Evolutionary conservation across 371 early-diverging fungal genomes (phyloP).

Genomic region (Mortierella sp.): DNA sequence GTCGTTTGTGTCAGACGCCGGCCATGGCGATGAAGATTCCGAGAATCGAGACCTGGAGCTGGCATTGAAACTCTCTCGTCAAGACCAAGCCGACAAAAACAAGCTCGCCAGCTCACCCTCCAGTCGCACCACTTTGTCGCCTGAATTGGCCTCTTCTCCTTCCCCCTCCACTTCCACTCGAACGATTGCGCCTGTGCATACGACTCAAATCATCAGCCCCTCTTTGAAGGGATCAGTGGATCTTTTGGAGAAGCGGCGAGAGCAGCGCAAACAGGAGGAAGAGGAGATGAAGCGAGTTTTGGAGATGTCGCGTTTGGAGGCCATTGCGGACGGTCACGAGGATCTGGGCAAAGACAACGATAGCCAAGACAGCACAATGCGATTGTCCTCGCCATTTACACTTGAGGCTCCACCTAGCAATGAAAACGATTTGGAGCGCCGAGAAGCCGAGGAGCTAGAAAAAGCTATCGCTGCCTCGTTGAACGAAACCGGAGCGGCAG

Average conservation of each 20-base stretch:
- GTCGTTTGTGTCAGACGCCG: not conserved
- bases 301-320: slow-evolving; percentile 42
- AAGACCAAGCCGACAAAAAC: slow-evolving; percentile 11
- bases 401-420: too few relatives aligned
- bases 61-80: slow-evolving; percentile 29
- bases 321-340: slow-evolving; percentile 47
- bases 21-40: not conserved
- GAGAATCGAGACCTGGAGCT: slow-evolving; percentile 19
- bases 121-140: too few relatives aligned
- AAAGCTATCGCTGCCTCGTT: slow-evolving; percentile 48
- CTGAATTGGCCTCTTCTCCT: not conserved
- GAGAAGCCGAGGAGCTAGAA: slow-evolving; percentile 46
- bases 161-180: not conserved
- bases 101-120: not conserved
- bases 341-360: not conserved
- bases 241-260: slow-evolving; percentile 26
- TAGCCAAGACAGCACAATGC: not conserved
- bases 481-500: not conserved
- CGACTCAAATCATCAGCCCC: not conserved
- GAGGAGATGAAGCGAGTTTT: slow-evolving; percentile 48
- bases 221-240: slow-evolving; percentile 19
- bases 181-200: not conserved
- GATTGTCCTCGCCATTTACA: not conserved
- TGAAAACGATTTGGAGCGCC: slow-evolving; percentile 7
- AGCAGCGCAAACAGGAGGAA: slow-evolving; percentile 30